Evolutionary conservation across 2,329 filamentous ascomycete species (phyloP).

Genomic region (Penicillium janthinellum): DNA sequence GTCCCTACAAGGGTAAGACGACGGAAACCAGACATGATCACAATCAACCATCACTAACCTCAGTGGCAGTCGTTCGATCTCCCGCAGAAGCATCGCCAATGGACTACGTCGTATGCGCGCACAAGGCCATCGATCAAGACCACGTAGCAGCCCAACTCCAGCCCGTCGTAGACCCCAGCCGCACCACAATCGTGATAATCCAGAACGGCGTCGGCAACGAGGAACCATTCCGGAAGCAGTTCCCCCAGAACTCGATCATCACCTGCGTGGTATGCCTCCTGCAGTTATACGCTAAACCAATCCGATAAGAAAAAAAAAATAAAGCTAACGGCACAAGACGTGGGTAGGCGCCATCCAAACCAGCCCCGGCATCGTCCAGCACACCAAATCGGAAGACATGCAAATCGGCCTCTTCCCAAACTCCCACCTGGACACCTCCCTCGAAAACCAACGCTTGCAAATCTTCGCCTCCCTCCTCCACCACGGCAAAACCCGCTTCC

Average conservation of each 20-base stretch:
- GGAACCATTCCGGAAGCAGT: slow-evolving; percentile 39
- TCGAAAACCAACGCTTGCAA: slow-evolving; percentile 45
- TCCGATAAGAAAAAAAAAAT: too few relatives aligned
- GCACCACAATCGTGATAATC: slow-evolving; percentile 43
- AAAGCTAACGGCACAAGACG: slow-evolving; percentile 21
- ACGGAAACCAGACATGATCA: background rate
- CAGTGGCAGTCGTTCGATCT: slow-evolving; percentile 39
- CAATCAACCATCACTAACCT: background rate
- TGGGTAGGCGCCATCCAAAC: slow-evolving; percentile 56
- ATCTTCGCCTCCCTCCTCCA: slow-evolving; percentile 47
- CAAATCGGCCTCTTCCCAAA: slow-evolving; percentile 58
- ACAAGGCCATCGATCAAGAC: slow-evolving; percentile 47
- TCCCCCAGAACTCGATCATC: slow-evolving; percentile 36
- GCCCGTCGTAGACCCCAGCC: slow-evolving; percentile 39
- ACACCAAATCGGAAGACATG: slow-evolving; percentile 57
- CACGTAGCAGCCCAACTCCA: slow-evolving; percentile 38
- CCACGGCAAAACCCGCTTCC: slow-evolving; percentile 45
- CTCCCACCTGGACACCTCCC: slow-evolving; percentile 18
- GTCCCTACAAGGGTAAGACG: slow-evolving; percentile 37
- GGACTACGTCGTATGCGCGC: slow-evolving; percentile 43
- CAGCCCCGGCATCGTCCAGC: slow-evolving; percentile 52
- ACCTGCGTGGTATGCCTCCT: slow-evolving; percentile 47
- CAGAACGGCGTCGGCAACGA: slow-evolving; percentile 49
- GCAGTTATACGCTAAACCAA: too few relatives aligned
- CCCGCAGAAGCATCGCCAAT: slow-evolving; percentile 37